Percentiles rank a stretch among this genome's conserved stretches.
These are phyloP conservation scores for Populus trichocarpa DNA, from an alignment of 441 rosid species.

Conservation along the genomic window DNA sequence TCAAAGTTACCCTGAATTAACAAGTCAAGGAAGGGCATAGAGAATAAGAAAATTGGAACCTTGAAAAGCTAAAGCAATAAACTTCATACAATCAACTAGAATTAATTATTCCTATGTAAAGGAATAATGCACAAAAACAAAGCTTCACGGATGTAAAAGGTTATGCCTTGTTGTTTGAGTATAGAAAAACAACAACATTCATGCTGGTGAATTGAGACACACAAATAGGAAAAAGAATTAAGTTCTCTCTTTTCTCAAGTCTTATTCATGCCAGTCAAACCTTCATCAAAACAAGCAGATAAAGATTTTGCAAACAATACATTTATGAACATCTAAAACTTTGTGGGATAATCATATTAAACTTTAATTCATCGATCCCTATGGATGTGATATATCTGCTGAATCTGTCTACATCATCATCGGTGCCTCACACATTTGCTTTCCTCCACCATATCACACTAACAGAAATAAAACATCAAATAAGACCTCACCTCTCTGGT, in stretches of 20 bases:
- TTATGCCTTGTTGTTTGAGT: neutral
- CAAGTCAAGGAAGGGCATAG: neutral
- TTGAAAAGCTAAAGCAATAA: neutral
- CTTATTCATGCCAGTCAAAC: neutral
- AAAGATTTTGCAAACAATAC: neutral
- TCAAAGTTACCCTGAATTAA: slow-evolving; percentile 91
- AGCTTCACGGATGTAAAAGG: neutral
- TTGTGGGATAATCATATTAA: neutral
- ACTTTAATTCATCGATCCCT: neutral
- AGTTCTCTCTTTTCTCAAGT: neutral
- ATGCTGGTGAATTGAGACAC: neutral
- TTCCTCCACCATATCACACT: neutral
- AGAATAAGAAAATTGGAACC: neutral
- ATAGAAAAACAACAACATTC: neutral
- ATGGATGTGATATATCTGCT: neutral
- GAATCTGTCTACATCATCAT: neutral
- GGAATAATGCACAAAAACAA: neutral
- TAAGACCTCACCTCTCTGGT: slow-evolving; percentile 74
- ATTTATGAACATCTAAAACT: neutral
- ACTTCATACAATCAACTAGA: neutral
- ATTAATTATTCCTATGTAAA: neutral
- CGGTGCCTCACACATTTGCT: neutral
- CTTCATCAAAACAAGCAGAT: neutral
- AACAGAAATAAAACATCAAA: neutral
- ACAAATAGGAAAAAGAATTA: neutral